Conservation (phyloP, 2,329 filamentous ascomycete genomes). For the Monilinia laxa region DNA sequence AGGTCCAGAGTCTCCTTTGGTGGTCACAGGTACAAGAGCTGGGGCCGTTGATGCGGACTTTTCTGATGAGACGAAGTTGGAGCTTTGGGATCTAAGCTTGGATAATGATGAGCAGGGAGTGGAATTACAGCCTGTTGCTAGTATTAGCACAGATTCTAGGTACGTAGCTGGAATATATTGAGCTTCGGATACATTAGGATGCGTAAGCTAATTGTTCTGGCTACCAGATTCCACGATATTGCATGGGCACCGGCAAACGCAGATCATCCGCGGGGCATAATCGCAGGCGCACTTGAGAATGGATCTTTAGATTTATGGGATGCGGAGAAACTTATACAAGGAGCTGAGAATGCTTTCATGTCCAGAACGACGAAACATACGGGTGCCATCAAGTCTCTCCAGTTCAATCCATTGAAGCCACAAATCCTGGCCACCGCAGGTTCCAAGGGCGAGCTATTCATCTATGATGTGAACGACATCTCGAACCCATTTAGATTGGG, state of each 20-base stretch:
- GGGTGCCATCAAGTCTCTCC: constrained; percentile 87
- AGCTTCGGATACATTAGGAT: constrained; percentile 10
- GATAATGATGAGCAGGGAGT: constrained; percentile 72
- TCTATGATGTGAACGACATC: constrained; percentile 91
- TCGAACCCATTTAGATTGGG: constrained; percentile 86
- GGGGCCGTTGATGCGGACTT: constrained; percentile 97
- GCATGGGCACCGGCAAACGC: constrained; percentile 85
- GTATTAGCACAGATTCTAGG: constrained; percentile 87
- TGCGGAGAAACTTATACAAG: constrained; percentile 64
- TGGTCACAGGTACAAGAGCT: constrained; percentile 91
- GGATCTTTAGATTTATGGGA: constrained; percentile 93
- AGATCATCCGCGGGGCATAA: constrained; percentile 79
- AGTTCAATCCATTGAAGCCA: constrained; percentile 92
- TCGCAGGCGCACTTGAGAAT: constrained; percentile 93
- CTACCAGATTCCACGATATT: constrained; percentile 88
- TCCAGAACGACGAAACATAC: constrained; percentile 87
- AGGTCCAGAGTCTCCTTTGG: constrained; percentile 70
- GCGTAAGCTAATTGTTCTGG: constrained; percentile 24
- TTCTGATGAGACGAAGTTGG: constrained; percentile 93
- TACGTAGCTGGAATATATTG: constrained; percentile 45
- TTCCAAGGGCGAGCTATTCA: constrained; percentile 91
- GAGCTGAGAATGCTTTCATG: constrained; percentile 70
- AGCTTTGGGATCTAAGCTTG: constrained; percentile 91
- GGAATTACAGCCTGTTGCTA: constrained; percentile 83
- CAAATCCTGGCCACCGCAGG: constrained; percentile 91